A percentile compares a stretch with the other conserved stretches of the same genome.
These are phyloP conservation scores for Colletotrichum paranaense DNA, from an alignment of 2,329 filamentous ascomycete species.

Conservation along the genomic window DNA sequence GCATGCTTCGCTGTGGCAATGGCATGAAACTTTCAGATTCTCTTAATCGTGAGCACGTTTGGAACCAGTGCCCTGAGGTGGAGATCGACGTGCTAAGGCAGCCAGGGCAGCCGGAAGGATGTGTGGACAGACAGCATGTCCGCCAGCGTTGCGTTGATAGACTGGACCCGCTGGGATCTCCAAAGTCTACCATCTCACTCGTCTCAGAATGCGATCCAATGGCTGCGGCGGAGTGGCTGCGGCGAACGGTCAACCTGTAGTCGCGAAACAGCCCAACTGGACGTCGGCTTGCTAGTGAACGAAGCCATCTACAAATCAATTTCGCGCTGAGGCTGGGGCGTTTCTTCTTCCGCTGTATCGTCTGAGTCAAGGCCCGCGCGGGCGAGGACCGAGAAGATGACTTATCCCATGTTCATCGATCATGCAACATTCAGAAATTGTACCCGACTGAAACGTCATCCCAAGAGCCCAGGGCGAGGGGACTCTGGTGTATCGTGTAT, in stretches of 20 bases:
- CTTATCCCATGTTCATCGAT: not conserved
- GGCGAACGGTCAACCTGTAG: not conserved
- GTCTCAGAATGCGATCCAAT: slow-evolving; percentile 21
- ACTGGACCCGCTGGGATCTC: not conserved
- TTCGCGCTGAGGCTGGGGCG: not conserved
- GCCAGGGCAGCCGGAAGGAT: not conserved
- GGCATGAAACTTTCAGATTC: not conserved
- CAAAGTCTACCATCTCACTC: not conserved
- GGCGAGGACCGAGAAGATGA: not conserved
- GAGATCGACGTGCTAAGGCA: not conserved
- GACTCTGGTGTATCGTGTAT: not conserved
- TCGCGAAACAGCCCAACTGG: not conserved
- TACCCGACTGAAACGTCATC: slow-evolving; percentile 1
- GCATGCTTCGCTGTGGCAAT: not conserved
- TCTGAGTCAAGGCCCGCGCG: slow-evolving; percentile 1
- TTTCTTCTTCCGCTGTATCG: not conserved
- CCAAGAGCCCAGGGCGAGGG: not conserved
- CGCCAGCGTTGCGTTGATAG: not conserved
- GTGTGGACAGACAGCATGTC: not conserved
- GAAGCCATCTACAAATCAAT: not conserved
- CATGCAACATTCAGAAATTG: not conserved
- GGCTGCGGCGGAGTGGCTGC: not conserved
- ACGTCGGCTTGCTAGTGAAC: not conserved
- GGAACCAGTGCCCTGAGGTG: not conserved
- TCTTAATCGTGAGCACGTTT: slow-evolving; percentile 1